Evolutionary conservation across 139 green algal genomes (phyloP).

Genomic region (Mychonastes homosphaera): DNA sequence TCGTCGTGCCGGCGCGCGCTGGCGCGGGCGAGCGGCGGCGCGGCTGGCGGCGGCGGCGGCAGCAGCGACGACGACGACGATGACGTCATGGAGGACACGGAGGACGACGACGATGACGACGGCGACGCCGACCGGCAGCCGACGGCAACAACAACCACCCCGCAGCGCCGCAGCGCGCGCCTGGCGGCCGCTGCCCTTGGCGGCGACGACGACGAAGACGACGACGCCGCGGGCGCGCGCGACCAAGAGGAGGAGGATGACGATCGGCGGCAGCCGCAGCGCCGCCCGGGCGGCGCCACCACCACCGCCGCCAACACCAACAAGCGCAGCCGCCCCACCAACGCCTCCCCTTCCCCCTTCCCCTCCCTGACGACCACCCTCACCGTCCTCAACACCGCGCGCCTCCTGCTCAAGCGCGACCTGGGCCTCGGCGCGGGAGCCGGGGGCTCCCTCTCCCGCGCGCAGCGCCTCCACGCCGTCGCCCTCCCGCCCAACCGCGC

Average conservation of each 20-base stretch:
- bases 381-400: conserved; percentile 8
- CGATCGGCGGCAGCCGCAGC: neutral
- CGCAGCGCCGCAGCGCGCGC: no score
- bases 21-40: neutral
- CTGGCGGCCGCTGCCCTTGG: no score
- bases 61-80: neutral
- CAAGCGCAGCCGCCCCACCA: conserved; percentile 6
- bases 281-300: neutral
- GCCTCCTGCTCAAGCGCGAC: conserved; percentile 25
- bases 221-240: neutral
- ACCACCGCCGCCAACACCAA: neutral
- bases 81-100: conserved; percentile 2
- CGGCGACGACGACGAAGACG: neutral
- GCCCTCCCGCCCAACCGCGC: neutral
- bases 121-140: neutral
- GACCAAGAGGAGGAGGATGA: neutral
- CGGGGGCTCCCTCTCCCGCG: conserved; percentile 4
- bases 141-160: no score
- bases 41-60: neutral
- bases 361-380: neutral
- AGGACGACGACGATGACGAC: conserved; percentile 2
- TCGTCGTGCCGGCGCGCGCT: neutral
- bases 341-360: neutral
- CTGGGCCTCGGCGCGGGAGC: conserved; percentile 5
- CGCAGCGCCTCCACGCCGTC: neutral